phyloP scores from a whole-genome alignment of 2,329 filamentous ascomycete species.

The Akanthomyces lecanii region DNA sequence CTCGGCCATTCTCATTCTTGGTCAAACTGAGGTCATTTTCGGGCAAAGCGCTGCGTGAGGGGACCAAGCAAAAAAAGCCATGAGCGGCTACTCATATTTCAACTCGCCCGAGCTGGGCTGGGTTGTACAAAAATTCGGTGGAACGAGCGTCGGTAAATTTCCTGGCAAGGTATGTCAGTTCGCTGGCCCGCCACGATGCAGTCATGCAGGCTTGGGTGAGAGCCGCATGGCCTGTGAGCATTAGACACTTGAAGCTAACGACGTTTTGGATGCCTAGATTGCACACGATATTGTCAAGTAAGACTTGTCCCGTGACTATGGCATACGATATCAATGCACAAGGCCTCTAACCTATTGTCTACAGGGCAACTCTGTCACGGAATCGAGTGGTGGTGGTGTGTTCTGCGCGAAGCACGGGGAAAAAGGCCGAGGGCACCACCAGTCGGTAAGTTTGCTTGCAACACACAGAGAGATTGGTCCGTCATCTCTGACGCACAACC shows the following conservation, averaged over 20 bases:
- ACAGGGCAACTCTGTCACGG: constrained; percentile 49
- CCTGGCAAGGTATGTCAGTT: constrained; percentile 56
- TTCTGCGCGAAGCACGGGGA: constrained; percentile 89
- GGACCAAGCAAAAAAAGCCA: constrained; percentile 17
- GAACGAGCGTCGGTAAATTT: constrained; percentile 94
- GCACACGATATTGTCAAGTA: constrained; percentile 42
- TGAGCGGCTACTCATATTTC: constrained; percentile 31
- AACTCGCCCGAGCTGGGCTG: constrained; percentile 52
- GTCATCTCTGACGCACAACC: neutral
- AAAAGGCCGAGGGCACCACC: constrained; percentile 91
- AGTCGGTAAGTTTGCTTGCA: constrained; percentile 65
- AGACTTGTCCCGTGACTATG: constrained; percentile 15
- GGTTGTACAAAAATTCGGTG: constrained; percentile 94
- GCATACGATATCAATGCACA: neutral
- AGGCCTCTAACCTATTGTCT: constrained; percentile 10
- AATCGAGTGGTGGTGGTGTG: constrained; percentile 89
- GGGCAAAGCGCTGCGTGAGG: neutral
- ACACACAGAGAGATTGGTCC: neutral
- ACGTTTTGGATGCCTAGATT: constrained; percentile 30
- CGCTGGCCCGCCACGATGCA: neutral
- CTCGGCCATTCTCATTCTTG: neutral
- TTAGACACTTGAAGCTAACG: constrained; percentile 10
- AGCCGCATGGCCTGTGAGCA: neutral
- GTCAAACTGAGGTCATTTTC: neutral
- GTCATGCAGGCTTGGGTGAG: neutral